phyloP scores from a whole-genome alignment of 2,329 filamentous ascomycete genomes.

The Arthrobotrys sinensis region DNA sequence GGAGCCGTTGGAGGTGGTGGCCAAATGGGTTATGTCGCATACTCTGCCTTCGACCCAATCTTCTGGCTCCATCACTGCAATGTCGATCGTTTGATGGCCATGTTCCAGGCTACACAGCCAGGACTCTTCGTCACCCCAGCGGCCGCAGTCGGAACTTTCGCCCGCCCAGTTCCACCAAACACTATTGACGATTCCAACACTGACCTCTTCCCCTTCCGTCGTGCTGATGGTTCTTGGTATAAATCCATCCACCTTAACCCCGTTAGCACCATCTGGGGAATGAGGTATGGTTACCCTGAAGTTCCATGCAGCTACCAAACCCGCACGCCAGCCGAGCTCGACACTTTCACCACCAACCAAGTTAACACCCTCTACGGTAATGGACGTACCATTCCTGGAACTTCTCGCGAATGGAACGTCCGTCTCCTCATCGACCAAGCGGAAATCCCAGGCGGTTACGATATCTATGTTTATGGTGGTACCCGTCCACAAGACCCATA shows the following conservation, averaged over 20 bases:
- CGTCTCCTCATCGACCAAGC: conserved; percentile 62
- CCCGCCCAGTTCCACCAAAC: conserved; percentile 42
- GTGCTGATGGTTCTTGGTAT: conserved; percentile 52
- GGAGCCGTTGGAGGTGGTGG: conserved; percentile 72
- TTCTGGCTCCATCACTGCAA: conserved; percentile 64
- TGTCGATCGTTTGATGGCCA: conserved; percentile 64
- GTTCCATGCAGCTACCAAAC: conserved; percentile 56
- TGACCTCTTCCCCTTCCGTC: conserved; percentile 57
- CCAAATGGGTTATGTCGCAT: conserved; percentile 71
- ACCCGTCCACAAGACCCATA: conserved; percentile 49
- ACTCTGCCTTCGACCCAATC: conserved; percentile 64
- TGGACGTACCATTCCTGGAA: conserved; percentile 36
- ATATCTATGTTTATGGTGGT: conserved; percentile 62
- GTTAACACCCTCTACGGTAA: conserved; percentile 62
- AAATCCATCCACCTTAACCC: conserved; percentile 41
- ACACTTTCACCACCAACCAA: conserved; percentile 50
- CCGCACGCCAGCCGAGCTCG: conserved; percentile 42
- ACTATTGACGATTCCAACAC: conserved; percentile 46
- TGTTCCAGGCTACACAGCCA: conserved; percentile 64
- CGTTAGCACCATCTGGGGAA: conserved; percentile 54
- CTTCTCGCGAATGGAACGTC: conserved; percentile 62
- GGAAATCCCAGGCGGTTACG: conserved; percentile 60
- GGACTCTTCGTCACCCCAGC: conserved; percentile 61
- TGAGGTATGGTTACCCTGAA: conserved; percentile 59
- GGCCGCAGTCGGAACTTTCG: conserved; percentile 56